Base-by-base conservation (phyloP, 345 rosid genomes). In the Psidium guajava region DNA sequence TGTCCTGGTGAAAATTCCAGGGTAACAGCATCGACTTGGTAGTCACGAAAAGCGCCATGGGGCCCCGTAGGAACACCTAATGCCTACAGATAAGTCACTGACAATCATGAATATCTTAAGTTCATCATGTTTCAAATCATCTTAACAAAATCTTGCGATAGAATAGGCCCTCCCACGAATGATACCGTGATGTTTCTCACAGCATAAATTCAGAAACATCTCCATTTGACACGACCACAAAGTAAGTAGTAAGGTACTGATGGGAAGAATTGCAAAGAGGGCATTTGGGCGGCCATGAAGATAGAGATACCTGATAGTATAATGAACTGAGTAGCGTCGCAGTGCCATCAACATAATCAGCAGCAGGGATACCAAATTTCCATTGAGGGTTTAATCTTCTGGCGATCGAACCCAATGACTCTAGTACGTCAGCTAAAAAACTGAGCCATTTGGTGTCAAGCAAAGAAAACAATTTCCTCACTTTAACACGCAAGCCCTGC, bases 21-120 rank as follows among this genome's bases (percentile, higher is more conserved):
- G 85, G 99, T 97, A 84, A 97, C 88, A 85, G 98, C 98, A 92
- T 96, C 99, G 81, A 97, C 92, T 93, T 96, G 99, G 88, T 93
- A 96, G 86, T 96, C 97, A 50, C 98, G 99, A 89, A 97, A 97
- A 81, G 98, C 98, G 86, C 99, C 99, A 89, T 96, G 99, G 18
- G 98, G 91, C 85, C 98, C 99, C 55, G 98, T 97, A 75, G 99
- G 98, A 85, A 96, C 90, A 85, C 98, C 99, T 83, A 97, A 87
- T 83, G 98, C 99, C 99, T 96, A 87, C 88, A 56, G 69, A 57
- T 21, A 44, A 36, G 10, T 32, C 44, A 18, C 22, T 16, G 44
- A 69, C 77, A 32, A 69, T 32, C 77, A 69, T 69, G 12, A 16
- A 69, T 69, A 69, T 69, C 47, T 69, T 69, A 69, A 36, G 77